A percentile compares a stretch with the other conserved stretches of the same genome.
Evolutionary conservation across 768 basidiomycete genomes (phyloP).

Genomic region (Suillus spraguei): DNA sequence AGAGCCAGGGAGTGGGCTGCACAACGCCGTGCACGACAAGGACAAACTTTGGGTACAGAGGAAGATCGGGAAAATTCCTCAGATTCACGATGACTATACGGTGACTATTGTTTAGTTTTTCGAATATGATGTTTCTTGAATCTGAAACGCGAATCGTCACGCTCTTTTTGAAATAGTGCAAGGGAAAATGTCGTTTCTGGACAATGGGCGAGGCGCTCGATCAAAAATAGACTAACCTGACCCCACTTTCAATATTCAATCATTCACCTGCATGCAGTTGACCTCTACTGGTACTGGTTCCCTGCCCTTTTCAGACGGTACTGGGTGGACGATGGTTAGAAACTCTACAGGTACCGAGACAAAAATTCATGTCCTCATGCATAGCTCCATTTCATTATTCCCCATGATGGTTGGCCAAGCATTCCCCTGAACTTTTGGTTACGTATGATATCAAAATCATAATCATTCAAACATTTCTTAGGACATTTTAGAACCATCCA

Average conservation of each 20-base stretch:
- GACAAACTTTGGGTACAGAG: not conserved
- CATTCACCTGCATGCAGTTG: not conserved
- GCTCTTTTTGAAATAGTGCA: not conserved
- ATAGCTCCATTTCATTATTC: not conserved
- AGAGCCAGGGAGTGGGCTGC: conserved; percentile 62
- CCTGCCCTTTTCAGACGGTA: not conserved
- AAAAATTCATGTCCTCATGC: not conserved
- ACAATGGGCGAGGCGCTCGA: not conserved
- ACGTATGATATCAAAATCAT: not conserved
- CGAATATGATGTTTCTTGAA: not conserved
- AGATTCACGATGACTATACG: not conserved
- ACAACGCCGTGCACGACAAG: conserved; percentile 40
- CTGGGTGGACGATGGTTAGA: not conserved
- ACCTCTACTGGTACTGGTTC: not conserved
- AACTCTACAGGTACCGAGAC: not conserved
- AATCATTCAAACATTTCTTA: not conserved
- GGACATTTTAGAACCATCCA: not conserved
- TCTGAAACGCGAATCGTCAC: not conserved
- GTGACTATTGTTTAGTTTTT: not conserved
- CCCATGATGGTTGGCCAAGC: not conserved
- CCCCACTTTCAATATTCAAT: not conserved
- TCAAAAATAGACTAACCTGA: not conserved
- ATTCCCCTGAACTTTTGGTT: not conserved
- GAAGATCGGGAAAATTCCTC: not conserved
- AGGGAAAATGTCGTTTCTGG: not conserved